Evolutionary conservation across 768 basidiomycete species (phyloP), one percentile per base, ranked within the genome.

Genomic region (Coprinellus aureogranulatus): DNA sequence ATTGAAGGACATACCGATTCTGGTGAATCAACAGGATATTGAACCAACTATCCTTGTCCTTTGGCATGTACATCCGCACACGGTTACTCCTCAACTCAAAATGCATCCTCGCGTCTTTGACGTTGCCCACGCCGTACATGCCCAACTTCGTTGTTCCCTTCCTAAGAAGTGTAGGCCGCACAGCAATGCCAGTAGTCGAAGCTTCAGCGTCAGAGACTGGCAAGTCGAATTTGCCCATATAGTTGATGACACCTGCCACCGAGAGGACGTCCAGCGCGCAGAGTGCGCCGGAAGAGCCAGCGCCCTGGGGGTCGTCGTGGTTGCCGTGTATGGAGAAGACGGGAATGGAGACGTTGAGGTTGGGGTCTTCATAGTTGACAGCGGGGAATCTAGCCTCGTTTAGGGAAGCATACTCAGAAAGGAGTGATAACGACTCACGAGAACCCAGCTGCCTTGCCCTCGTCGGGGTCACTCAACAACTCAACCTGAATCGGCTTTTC

Each of bases 311-410:
- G 65, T 99, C 97, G 67, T 99, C 97, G 71, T 99, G 97, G 67
- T 99, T 99, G 42, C 97, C 97, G 66, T 99, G 97, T 52, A 99
- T 98, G 0, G 96, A 98, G 73, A 99, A 99, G 27, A 98, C 90
- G 2, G 97, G 97, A n/a, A 97, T 92, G 3, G 85, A 86, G 51
- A 99, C 81, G 68, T 99, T 99, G 56, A 98, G 79, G 69, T 99
- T 98, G 1, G 89, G 85, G 65, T 99, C 96, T 71, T 99, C 94
- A 67, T 98, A 98, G 70, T 99, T 98, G 61, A 99, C 76, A 1
- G 94, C 93, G 12, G 97, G 97, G 67, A 98, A 99, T 16, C 94
- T 98, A 64, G 1, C 9, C 18, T 3, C 20, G 28, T 51, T 27
- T 58, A 55, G 42, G 58, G 26, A 27, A 22, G 50, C 39, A 53